Base-by-base conservation (phyloP, 192 early-diverging fungal genomes). In the Entomortierella chlamydospora region DNA sequence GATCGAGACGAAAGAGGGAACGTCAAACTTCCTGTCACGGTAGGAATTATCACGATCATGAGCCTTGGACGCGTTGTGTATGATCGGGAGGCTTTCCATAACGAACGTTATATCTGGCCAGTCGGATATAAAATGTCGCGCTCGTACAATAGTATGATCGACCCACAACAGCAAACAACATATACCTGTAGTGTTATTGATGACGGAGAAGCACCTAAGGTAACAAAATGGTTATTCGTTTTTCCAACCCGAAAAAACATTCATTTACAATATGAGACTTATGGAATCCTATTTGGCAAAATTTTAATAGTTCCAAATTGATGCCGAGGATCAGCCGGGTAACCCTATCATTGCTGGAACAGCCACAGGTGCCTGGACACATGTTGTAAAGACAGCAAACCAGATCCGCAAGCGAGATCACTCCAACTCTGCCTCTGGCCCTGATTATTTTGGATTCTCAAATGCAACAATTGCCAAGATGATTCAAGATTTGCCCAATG, bases 371-470 rank as follows among this genome's bases (percentile, higher is more conserved):
- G 96, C 95, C n/a, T 98, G 95, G 96, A 92, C 91, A 0, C 79
- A 89, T 2, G 86, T 96, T 53, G 86, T 96, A 33, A 91, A 91
- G 72, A 84, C 84, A 11, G 93, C 93, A 4, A 94, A 98, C 78
- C 85, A 85, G 26, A 87, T 98, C 54, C 87, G 95, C 29, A 84
- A 92, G 28, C 87, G 91, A 10, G 91, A 95, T 37, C 90, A 93
- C 53, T 90, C 90, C 15, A 94, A 93, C 69, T 94, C 93, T 29
- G 93, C 92, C 1, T 92, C 89, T 15, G 95, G 96, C 11, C 95
- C 95, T 9, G 96, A 98, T 64, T 95, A 94, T 70, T 98, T 93
- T 85, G 96, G 96, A 0, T 93, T 98, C 58, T 90, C 94, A 18
- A 90, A 95, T 56, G 92, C 93, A 2, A 95, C 94, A 12, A 92